These are phyloP conservation scores for Ramaria rubella DNA, from an alignment of 768 basidiomycete species.

Conservation along the genomic window DNA sequence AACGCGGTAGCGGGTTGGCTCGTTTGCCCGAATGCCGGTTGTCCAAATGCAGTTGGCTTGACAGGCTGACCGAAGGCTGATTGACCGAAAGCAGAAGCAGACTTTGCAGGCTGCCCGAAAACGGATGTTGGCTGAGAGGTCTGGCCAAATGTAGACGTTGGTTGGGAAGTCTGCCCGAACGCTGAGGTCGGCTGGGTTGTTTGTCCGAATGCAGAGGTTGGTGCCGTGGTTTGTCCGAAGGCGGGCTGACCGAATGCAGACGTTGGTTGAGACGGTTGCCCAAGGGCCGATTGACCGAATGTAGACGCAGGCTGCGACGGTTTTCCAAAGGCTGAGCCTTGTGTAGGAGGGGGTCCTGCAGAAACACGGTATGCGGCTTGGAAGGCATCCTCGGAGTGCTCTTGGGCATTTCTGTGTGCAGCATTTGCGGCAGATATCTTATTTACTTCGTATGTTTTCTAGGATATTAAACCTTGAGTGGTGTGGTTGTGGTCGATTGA, in stretches of 20 bases:
- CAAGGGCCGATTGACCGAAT: conserved; percentile 28
- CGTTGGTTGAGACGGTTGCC: conserved; percentile 17
- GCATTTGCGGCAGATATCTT: conserved; percentile 37
- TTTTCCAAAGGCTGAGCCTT: conserved; percentile 18
- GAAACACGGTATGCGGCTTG: conserved; percentile 18
- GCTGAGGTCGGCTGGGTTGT: conserved; percentile 13
- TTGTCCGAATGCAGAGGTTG: conserved; percentile 28
- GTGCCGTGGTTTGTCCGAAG: conserved; percentile 18
- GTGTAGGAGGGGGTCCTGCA: conserved; percentile 14
- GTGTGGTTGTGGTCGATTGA: not conserved
- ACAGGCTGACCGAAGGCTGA: conserved; percentile 3
- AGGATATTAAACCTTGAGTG: not conserved
- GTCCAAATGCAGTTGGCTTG: conserved; percentile 13
- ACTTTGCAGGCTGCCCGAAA: no score
- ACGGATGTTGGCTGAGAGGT: conserved; percentile 15
- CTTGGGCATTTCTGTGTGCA: not conserved
- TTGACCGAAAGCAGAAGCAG: conserved; percentile 11
- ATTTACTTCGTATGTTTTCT: conserved; percentile 54
- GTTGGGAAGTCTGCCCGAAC: conserved; percentile 19
- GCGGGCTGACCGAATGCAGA: conserved; percentile 16
- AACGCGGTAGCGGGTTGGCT: conserved; percentile 13
- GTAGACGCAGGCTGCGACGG: conserved; percentile 11
- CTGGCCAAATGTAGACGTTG: conserved; percentile 31
- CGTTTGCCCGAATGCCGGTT: conserved; percentile 21
- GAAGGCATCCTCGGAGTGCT: conserved; percentile 12